A percentile compares a stretch with the other conserved stretches of the same genome.
These are phyloP conservation scores for Dothistroma septosporum DNA, from an alignment of 2,329 filamentous ascomycete genomes.

Conservation along the genomic window DNA sequence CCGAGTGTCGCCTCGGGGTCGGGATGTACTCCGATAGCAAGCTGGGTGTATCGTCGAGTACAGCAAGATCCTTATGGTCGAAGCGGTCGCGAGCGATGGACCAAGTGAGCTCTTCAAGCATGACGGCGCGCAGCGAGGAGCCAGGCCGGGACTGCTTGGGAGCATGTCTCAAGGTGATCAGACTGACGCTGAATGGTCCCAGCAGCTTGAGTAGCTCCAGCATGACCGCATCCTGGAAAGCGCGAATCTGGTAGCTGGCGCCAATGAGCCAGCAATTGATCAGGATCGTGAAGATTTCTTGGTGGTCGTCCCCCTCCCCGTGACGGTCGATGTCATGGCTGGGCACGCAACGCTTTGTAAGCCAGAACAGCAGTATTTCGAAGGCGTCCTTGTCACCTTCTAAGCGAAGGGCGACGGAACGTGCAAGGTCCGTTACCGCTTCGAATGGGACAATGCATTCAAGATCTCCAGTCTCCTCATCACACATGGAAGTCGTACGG, in stretches of 20 bases:
- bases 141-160: background rate
- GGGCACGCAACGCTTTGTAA: background rate
- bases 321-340: background rate
- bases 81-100: background rate
- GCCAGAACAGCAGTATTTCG: background rate
- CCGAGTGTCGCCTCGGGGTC: background rate
- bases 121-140: background rate
- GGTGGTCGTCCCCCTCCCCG: background rate
- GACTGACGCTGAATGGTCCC: background rate
- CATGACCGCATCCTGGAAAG: background rate
- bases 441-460: background rate
- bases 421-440: background rate
- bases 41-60: background rate
- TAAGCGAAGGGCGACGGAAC: background rate
- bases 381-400: background rate
- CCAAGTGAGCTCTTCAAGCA: background rate
- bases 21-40: background rate
- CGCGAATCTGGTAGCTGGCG: background rate
- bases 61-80: background rate
- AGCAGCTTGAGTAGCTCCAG: background rate
- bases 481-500: background rate
- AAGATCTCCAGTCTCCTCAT: background rate
- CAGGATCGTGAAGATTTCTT: background rate
- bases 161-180: background rate
- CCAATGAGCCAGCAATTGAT: background rate